These are phyloP conservation scores for Nemania serpens DNA, from an alignment of 2,329 filamentous ascomycete genomes.

Conservation along the genomic window DNA sequence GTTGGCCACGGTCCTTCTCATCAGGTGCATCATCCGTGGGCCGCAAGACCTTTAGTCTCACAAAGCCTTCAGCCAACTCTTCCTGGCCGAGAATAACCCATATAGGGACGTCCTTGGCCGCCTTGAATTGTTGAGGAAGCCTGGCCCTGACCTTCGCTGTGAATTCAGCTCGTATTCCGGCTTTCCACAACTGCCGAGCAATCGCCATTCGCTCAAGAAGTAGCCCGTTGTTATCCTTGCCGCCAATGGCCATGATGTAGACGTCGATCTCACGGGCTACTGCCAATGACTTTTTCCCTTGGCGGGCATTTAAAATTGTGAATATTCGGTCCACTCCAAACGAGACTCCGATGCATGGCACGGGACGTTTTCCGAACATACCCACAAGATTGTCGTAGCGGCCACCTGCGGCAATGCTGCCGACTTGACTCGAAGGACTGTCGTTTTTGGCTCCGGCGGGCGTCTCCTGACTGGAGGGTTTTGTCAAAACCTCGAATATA, in stretches of 20 bases:
- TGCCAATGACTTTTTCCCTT: constrained; percentile 44
- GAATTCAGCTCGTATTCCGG: constrained; percentile 71
- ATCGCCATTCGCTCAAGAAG: constrained; percentile 72
- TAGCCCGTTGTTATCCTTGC: constrained; percentile 72
- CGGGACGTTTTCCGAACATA: constrained; percentile 75
- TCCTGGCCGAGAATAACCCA: constrained; percentile 90
- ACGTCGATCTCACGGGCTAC: too few relatives aligned
- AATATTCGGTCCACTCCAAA: constrained; percentile 81
- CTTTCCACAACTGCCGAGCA: constrained; percentile 68
- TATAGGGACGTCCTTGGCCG: constrained; percentile 78
- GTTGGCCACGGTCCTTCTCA: too few relatives aligned
- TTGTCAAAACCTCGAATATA: too few relatives aligned
- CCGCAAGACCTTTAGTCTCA: too few relatives aligned
- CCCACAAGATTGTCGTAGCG: constrained; percentile 77
- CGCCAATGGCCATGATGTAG: constrained; percentile 74
- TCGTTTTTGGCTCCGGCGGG: too few relatives aligned
- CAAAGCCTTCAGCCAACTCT: constrained; percentile 60
- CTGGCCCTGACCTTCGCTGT: constrained; percentile 74
- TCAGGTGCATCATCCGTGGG: too few relatives aligned
- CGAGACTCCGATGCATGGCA: constrained; percentile 77
- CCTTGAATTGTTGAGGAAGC: constrained; percentile 84
- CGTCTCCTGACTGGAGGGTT: too few relatives aligned
- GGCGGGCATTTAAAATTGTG: constrained; percentile 74
- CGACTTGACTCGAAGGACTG: constrained; percentile 72
- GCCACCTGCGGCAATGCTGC: constrained; percentile 75